Evolutionary conservation across 768 basidiomycete genomes (phyloP).

Genomic region (Phanerodontia chrysosporium): DNA sequence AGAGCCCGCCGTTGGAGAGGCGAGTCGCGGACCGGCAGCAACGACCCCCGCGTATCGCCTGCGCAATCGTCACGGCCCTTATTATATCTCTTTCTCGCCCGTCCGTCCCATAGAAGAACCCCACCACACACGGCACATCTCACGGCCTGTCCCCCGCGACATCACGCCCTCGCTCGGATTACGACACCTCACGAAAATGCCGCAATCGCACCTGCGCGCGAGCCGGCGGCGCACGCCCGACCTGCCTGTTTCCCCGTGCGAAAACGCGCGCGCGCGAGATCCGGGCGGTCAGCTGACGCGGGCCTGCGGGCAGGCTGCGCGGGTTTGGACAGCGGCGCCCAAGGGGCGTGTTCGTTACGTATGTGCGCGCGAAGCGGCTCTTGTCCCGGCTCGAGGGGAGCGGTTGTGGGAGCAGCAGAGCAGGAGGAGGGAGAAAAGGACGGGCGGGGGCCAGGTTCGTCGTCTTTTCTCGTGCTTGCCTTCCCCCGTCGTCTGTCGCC

Average conservation of each 20-base stretch:
- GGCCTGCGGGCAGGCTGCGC: neutral
- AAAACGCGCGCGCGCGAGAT: neutral
- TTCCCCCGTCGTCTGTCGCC: neutral
- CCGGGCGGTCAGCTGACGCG: neutral
- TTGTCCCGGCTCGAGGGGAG: too few species aligned
- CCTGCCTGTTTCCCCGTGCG: neutral
- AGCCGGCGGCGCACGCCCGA: neutral
- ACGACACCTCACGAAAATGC: neutral
- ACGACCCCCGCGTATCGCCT: neutral
- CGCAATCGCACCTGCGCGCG: neutral
- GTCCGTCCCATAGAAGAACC: neutral
- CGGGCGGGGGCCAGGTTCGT: neutral
- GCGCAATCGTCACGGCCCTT: neutral
- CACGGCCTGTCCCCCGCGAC: too few species aligned
- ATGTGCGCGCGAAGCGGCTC: too few species aligned
- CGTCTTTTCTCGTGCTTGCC: neutral
- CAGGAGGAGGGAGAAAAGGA: neutral
- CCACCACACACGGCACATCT: neutral
- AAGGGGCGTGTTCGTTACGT: too few species aligned
- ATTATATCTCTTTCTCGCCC: neutral
- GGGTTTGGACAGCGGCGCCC: too few species aligned
- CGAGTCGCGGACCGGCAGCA: too few species aligned
- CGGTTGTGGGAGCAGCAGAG: neutral
- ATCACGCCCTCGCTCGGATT: too few species aligned
- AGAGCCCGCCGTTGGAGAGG: too few species aligned